A percentile compares a stretch with the other conserved stretches of the same genome.
phyloP scores from a whole-genome alignment of 2,329 filamentous ascomycete species.

The Ceratocystis destructans region DNA sequence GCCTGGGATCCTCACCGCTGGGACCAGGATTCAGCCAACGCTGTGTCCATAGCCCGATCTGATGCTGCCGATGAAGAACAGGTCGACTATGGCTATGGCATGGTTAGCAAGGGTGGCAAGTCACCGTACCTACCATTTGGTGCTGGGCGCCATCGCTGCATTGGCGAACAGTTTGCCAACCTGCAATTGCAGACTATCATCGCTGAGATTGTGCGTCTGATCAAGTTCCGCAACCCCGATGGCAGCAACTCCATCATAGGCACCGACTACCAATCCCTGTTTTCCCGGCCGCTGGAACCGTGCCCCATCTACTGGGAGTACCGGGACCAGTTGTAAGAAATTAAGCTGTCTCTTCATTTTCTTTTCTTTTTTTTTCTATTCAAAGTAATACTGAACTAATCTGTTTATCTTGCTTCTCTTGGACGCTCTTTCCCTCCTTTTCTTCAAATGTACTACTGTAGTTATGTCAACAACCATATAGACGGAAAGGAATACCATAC shows the following conservation, averaged over 20 bases:
- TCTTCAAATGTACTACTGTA: conserved; percentile 12
- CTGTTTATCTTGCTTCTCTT: neutral
- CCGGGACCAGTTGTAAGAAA: conserved; percentile 30
- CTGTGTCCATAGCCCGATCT: conserved; percentile 33
- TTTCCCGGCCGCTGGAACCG: conserved; percentile 58
- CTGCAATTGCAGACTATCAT: conserved; percentile 79
- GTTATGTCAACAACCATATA: conserved; percentile 9
- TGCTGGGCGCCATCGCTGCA: conserved; percentile 83
- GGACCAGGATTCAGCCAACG: conserved; percentile 51
- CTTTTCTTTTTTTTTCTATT: neutral
- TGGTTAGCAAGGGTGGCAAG: conserved; percentile 78
- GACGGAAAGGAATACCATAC: conserved; percentile 1
- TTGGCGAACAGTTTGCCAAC: conserved; percentile 93
- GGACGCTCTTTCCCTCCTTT: neutral
- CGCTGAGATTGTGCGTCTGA: conserved; percentile 58
- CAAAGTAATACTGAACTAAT: neutral
- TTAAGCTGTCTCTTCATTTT: neutral
- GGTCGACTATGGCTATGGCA: conserved; percentile 85
- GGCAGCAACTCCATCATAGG: conserved; percentile 55
- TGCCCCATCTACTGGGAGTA: conserved; percentile 64
- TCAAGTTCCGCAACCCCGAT: conserved; percentile 66
- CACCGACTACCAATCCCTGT: conserved; percentile 56
- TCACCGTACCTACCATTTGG: conserved; percentile 92
- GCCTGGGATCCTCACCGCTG: conserved; percentile 87
- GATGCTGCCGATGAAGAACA: conserved; percentile 54